Conservation (phyloP, 78 protist species). For the Bigelowiella natans region DNA sequence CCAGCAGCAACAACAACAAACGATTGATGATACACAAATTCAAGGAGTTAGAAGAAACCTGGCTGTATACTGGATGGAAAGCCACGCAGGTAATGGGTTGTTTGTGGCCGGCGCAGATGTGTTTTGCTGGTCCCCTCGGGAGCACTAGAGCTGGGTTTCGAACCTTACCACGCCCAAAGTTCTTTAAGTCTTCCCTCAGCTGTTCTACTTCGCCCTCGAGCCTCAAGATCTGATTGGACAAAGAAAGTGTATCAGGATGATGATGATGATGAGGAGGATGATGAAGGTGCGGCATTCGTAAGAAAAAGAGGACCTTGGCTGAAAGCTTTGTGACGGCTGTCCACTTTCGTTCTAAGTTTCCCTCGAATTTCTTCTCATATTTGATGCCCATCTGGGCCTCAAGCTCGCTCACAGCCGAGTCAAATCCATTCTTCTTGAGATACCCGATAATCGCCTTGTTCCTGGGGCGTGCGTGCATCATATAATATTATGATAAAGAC, state of each 20-base stretch:
- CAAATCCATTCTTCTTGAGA: background rate
- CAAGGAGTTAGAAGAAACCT: too few species aligned
- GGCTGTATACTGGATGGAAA: background rate
- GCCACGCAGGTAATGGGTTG: background rate
- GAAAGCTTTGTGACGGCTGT: background rate
- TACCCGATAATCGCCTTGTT: background rate
- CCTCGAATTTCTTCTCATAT: background rate
- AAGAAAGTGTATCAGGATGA: too few species aligned
- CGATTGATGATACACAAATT: too few species aligned
- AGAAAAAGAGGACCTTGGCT: background rate
- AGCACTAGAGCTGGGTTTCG: background rate
- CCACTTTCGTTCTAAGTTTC: background rate
- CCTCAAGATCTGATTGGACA: background rate
- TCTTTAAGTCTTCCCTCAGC: background rate
- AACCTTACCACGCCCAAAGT: background rate
- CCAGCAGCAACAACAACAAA: too few species aligned
- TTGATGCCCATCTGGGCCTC: background rate
- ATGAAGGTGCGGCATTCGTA: background rate
- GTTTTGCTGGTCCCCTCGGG: background rate
- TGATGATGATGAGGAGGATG: too few species aligned
- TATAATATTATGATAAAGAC: too few species aligned
- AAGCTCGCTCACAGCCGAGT: background rate
- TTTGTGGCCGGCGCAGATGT: background rate
- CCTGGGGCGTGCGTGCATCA: too few species aligned
- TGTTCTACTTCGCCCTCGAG: background rate